Evolutionary conservation across 805 yeast genomes (phyloP).

Genomic region (Myxozyma kluyveri): DNA sequence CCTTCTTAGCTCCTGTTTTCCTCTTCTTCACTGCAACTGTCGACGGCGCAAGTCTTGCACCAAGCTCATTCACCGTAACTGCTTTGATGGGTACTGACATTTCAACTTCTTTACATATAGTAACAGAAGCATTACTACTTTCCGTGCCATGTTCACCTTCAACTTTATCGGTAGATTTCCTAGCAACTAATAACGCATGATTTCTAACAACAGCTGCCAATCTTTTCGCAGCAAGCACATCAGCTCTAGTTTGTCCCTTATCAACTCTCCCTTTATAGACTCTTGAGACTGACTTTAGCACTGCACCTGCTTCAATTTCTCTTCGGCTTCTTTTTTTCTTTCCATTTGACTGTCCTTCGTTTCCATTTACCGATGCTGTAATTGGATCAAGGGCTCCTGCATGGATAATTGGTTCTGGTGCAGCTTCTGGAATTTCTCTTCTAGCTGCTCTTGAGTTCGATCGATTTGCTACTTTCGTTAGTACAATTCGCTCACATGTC

Average conservation of each 20-base stretch:
- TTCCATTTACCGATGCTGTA: not conserved
- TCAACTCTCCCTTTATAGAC: conserved; percentile 5
- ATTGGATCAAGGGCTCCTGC: conserved; percentile 11
- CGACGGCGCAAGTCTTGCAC: not conserved
- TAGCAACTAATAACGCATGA: not conserved
- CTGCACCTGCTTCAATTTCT: not conserved
- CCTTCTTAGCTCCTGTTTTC: not conserved
- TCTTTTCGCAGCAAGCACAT: conserved; percentile 3
- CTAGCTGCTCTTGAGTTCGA: conserved; percentile 25
- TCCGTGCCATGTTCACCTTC: not conserved
- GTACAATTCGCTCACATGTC: conserved; percentile 2
- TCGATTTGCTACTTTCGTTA: conserved; percentile 5
- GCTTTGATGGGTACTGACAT: not conserved
- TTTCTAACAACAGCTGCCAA: not conserved
- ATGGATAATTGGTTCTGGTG: conserved; percentile 11
- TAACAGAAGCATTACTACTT: not conserved
- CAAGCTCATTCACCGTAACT: not conserved
- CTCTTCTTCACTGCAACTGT: not conserved
- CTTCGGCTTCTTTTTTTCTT: not conserved
- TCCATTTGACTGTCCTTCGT: not conserved
- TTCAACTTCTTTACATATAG: not conserved
- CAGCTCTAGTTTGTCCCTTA: conserved; percentile 3
- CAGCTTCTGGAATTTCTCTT: conserved; percentile 18
- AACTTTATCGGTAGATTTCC: too few relatives aligned
- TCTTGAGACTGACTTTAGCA: conserved; percentile 6